These are phyloP conservation scores for Puya raimondii DNA, from an alignment of 176 grass and related monocot species.

Conservation along the genomic window DNA sequence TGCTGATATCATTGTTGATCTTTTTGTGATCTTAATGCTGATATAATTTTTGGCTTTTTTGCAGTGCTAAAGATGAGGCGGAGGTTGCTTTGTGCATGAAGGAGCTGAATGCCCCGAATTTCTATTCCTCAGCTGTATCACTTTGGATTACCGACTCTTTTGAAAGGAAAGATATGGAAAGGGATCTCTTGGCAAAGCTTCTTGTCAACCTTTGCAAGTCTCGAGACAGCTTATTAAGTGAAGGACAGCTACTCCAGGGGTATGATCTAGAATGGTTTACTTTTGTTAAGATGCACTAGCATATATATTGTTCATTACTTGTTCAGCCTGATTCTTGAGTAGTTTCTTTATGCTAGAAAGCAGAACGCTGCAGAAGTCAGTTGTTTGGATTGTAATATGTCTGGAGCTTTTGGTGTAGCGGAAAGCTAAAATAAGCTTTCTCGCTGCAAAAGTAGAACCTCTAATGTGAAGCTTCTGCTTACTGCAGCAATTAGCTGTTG, in stretches of 20 bases:
- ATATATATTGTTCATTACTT: neutral
- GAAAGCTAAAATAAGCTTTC: too few relatives aligned
- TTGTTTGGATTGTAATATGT: too few relatives aligned
- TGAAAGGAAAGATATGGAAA: slow-evolving; percentile 82
- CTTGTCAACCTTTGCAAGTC: slow-evolving; percentile 66
- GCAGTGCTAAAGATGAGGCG: slow-evolving; percentile 77
- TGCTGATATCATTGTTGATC: slow-evolving; percentile 2
- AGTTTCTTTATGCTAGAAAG: neutral
- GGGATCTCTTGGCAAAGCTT: slow-evolving; percentile 71
- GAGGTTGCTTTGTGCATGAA: slow-evolving; percentile 85
- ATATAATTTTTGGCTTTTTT: slow-evolving; percentile 13
- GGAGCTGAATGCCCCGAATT: slow-evolving; percentile 80
- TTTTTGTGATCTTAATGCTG: too few relatives aligned
- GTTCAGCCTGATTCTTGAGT: neutral
- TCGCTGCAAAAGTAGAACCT: too few relatives aligned
- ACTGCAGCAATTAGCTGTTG: too few relatives aligned
- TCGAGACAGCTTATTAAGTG: slow-evolving; percentile 46
- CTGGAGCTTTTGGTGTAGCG: too few relatives aligned
- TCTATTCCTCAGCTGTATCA: slow-evolving; percentile 69
- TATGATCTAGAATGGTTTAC: slow-evolving; percentile 9
- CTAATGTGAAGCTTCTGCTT: too few relatives aligned
- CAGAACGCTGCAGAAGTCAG: too few relatives aligned
- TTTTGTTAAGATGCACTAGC: neutral
- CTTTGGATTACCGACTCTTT: slow-evolving; percentile 93
- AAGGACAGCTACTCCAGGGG: slow-evolving; percentile 63